Conservation (phyloP, 306 rosid genomes). For the peach (Prunus persica) region Prunus_persica_NCBIv2 NC_034013.1:14606501-14607000, state of each 20-base stretch:
- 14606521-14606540: not conserved
- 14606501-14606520: too few species aligned
- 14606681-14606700: not conserved
- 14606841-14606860: not conserved
- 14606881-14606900: conserved; percentile 18
- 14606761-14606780: too few species aligned
- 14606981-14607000: not conserved
- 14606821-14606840: not conserved
- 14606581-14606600: not conserved
- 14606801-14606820: not conserved
- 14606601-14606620: not conserved
- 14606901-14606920: not conserved
- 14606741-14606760: too few species aligned
- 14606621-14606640: too few species aligned
- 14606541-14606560: too few species aligned
- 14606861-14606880: conserved; percentile 13
- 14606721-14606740: too few species aligned
- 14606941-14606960: not conserved
- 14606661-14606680: not conserved
- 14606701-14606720: too few species aligned
- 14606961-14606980: conserved; percentile 30
- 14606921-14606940: conserved; percentile 26
- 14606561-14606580: not conserved
- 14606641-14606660: too few species aligned
- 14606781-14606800: too few species aligned